Base-by-base conservation (phyloP, 2,329 filamentous ascomycete species). In the Verruconis gallopava region DNA sequence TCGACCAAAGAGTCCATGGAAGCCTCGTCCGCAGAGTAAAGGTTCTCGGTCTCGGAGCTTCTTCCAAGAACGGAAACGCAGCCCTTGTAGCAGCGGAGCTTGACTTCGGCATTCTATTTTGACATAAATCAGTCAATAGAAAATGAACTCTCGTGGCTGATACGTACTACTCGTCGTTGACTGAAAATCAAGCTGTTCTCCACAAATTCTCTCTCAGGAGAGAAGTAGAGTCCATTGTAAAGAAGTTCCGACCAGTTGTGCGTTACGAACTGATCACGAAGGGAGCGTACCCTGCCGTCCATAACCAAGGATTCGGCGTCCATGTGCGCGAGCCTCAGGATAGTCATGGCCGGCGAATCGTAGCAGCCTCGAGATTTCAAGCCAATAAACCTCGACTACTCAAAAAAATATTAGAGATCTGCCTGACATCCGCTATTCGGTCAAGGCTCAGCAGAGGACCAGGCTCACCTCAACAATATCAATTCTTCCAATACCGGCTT, bases 381-480 rank as follows among this genome's bases (percentile, higher is more conserved):
- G 48, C 82, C 83, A 55, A 84, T 81, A 67, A 81, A 84, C n/a
- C n/a, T n/a, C n/a, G n/a, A n/a, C n/a, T n/a, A n/a, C n/a, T n/a
- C n/a, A n/a, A n/a, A n/a, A n/a, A n/a, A n/a, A n/a, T n/a, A n/a
- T n/a, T n/a, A n/a, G n/a, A n/a, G n/a, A n/a, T n/a, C n/a, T n/a
- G n/a, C n/a, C n/a, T n/a, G n/a, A n/a, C n/a, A n/a, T n/a, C n/a
- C n/a, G n/a, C n/a, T n/a, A n/a, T n/a, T n/a, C n/a, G n/a, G n/a
- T n/a, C n/a, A n/a, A n/a, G n/a, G n/a, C n/a, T n/a, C n/a, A n/a
- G n/a, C n/a, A n/a, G n/a, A n/a, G n/a, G n/a, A n/a, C n/a, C n/a
- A n/a, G n/a, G 42, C 83, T 73, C 67, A 83, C 82, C 60, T 85
- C 81, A 47, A 88, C 82, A 56, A 89, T 89, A 61, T 89, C 83